A percentile compares a stretch with the other conserved stretches of the same genome.
phyloP scores from a whole-genome alignment of 306 rosid species.

The Fragaria iinumae region DNA sequence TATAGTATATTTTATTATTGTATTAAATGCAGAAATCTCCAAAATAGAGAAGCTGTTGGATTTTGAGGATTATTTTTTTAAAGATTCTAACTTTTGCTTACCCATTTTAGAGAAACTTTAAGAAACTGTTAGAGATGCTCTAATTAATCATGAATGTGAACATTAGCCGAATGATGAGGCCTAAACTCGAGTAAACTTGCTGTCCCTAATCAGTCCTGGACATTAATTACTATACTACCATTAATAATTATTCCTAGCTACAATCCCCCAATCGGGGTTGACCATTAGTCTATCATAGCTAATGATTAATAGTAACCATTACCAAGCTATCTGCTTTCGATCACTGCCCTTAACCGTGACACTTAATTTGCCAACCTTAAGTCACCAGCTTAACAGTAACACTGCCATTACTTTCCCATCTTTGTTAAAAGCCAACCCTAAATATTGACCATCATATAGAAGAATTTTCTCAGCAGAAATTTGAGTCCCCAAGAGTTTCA shows the following conservation, averaged over 20 bases:
- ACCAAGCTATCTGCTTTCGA: background rate
- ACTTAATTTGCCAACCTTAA: conserved; percentile 8
- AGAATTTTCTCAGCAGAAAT: conserved; percentile 10
- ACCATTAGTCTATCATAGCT: background rate
- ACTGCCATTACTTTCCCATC: conserved; percentile 26
- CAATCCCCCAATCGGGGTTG: background rate
- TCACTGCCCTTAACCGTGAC: background rate
- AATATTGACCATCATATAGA: background rate
- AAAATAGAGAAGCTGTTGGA: too few species aligned
- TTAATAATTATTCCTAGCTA: background rate
- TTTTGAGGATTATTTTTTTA: too few species aligned
- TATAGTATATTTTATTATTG: too few species aligned
- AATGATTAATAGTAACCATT: background rate
- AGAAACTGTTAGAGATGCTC: too few species aligned
- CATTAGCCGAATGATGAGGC: too few species aligned
- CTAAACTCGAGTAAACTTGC: too few species aligned
- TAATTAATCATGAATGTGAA: too few species aligned
- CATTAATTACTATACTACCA: background rate
- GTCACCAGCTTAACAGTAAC: conserved; percentile 2
- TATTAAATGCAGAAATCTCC: too few species aligned
- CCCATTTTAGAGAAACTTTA: too few species aligned
- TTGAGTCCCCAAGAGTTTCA: conserved; percentile 4
- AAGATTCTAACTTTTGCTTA: too few species aligned
- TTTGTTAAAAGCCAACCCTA: conserved; percentile 12
- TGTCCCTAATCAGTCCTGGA: too few species aligned